Evolutionary conservation across 2,329 filamentous ascomycete species (phyloP).

Genomic region (Talaromyces sp.): DNA sequence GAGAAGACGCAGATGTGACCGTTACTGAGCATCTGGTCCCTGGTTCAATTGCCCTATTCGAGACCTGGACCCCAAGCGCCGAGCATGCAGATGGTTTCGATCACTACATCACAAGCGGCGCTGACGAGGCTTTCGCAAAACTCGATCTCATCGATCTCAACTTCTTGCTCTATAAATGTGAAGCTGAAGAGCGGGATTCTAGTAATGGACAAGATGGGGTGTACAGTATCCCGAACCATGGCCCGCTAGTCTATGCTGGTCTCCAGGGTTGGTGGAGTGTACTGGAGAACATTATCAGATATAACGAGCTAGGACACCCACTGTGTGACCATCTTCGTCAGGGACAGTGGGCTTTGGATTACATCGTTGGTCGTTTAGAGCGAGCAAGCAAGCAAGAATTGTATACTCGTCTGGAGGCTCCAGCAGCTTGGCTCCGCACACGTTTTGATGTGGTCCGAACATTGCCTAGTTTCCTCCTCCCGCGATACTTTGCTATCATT

Average conservation of each 20-base stretch:
- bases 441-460: slow-evolving; percentile 81
- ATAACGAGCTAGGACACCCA: slow-evolving; percentile 90
- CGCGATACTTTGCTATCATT: slow-evolving; percentile 88
- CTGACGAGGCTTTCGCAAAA: slow-evolving; percentile 70
- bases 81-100: slow-evolving; percentile 83
- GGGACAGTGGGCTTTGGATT: slow-evolving; percentile 90
- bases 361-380: slow-evolving; percentile 74
- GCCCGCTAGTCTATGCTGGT: slow-evolving; percentile 86
- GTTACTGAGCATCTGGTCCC: slow-evolving; percentile 83
- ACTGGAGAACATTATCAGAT: slow-evolving; percentile 74
- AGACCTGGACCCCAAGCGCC: slow-evolving; percentile 89
- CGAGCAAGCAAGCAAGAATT: slow-evolving; percentile 62
- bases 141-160: slow-evolving; percentile 81
- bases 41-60: slow-evolving; percentile 89
- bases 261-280: slow-evolving; percentile 99
- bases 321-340: slow-evolving; percentile 89
- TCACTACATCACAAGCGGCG: slow-evolving; percentile 78
- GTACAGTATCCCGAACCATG: slow-evolving; percentile 80
- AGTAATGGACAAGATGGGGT: slow-evolving; percentile 79
- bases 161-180: slow-evolving; percentile 84
- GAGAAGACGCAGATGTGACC: slow-evolving; percentile 72
- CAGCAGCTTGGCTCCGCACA: slow-evolving; percentile 74
- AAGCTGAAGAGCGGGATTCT: slow-evolving; percentile 79
- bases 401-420: slow-evolving; percentile 61
- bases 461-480: slow-evolving; percentile 84